These are phyloP conservation scores for Sphaerostilbella broomeana DNA, from an alignment of 2,329 filamentous ascomycete species.

Conservation along the genomic window DNA sequence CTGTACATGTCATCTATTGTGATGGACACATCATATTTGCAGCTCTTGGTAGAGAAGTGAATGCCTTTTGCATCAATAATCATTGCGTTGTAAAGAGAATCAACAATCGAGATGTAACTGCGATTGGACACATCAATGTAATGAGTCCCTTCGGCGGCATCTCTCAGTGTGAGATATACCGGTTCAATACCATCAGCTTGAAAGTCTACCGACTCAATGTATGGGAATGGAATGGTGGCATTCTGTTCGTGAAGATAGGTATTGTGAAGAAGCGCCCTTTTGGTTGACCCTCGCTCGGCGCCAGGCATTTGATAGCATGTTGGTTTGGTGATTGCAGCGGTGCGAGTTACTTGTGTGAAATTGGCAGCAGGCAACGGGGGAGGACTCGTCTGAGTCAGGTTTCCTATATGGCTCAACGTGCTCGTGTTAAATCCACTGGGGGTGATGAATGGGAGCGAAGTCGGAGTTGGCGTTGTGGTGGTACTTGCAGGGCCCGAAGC, in stretches of 20 bases:
- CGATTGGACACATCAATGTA: conserved; percentile 30
- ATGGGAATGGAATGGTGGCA: conserved; percentile 28
- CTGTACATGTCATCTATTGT: conserved; percentile 27
- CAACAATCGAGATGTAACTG: conserved; percentile 26
- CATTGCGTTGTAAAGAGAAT: conserved; percentile 26
- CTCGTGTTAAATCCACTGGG: conserved; percentile 10
- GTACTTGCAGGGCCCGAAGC: conserved; percentile 1
- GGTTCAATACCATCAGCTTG: conserved; percentile 26
- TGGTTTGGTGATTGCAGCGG: conserved; percentile 20
- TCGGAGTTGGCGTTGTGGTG: conserved; percentile 1
- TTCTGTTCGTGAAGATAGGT: conserved; percentile 24
- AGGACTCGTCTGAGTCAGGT: conserved; percentile 8
- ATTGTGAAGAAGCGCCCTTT: conserved; percentile 27
- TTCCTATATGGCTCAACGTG: conserved; percentile 2
- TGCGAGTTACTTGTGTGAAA: conserved; percentile 28
- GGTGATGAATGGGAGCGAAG: conserved; percentile 10
- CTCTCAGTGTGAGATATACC: conserved; percentile 27
- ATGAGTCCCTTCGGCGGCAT: conserved; percentile 22
- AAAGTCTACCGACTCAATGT: conserved; percentile 32
- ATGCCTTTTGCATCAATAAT: conserved; percentile 27
- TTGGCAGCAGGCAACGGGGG: conserved; percentile 23
- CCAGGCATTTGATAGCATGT: conserved; percentile 27
- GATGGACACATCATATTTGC: conserved; percentile 28
- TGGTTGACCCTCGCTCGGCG: conserved; percentile 17
- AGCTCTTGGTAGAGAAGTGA: conserved; percentile 29